Evolutionary conservation across 1,284 basidiomycete genomes (phyloP).

Genomic region (Tetrapyrgos nigripes): DNA sequence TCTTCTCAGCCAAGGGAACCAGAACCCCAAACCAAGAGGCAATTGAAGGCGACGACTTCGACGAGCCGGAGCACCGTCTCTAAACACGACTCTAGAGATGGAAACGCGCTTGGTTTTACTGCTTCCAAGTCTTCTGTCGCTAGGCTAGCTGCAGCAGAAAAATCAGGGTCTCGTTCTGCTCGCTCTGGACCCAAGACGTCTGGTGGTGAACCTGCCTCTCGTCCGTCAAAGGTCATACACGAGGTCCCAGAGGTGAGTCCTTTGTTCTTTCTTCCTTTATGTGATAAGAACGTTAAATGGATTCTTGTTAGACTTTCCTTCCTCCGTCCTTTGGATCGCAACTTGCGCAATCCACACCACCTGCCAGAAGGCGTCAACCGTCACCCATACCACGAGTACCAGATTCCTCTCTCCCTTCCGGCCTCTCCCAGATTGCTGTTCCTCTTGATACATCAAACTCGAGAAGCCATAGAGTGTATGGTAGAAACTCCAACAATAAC

Average conservation of each 20-base stretch:
- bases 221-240: background rate
- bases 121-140: constrained; percentile 8
- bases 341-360: background rate
- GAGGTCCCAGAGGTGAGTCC: background rate
- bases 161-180: background rate
- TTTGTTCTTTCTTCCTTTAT: background rate
- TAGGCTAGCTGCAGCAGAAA: background rate
- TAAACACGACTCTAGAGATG: background rate
- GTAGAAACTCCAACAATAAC: background rate
- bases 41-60: background rate
- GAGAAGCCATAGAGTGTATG: background rate
- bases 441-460: background rate
- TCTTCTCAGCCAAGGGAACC: background rate
- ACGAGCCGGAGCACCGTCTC: background rate
- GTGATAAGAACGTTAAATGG: background rate
- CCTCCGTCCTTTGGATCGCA: background rate
- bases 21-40: background rate
- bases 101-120: background rate
- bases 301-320: background rate
- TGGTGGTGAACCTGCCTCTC: background rate
- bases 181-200: background rate
- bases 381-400: background rate
- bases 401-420: background rate
- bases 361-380: background rate
- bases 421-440: background rate